Base-by-base conservation (phyloP, 805 yeast species). In the Candida germanica region DNA sequence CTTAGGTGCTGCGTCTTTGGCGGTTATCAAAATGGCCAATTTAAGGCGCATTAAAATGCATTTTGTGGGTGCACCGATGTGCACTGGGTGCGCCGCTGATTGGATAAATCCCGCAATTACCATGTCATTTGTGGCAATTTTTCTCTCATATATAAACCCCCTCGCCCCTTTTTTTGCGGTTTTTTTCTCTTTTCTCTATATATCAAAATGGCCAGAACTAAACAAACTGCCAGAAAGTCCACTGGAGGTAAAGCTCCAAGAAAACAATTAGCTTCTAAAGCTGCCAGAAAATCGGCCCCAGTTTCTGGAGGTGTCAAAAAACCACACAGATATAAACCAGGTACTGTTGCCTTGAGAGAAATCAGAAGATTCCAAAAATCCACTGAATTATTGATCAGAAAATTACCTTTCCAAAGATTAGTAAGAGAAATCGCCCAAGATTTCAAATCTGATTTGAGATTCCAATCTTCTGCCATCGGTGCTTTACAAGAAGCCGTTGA, bases 401-500 rank as follows among this genome's bases (percentile, higher is more conserved):
- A 91, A 69, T 78, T 91, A 54, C 98, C 98, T 42, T 91, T 91
- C 83, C 96, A 91, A 67, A 83, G 97, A 77, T 78, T 89, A 62
- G 96, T 89, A 40, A 79, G 96, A 68, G 96, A 89, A 71, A 87
- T 91, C 47, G 95, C 96, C 47, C 91, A 84, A 68, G 96, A 88
- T 64, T 84, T 85, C 79, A 84, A 83, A 75, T 80, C 91, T 54
- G 94, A 85, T 62, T 78, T 88, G 68, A 83, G 96, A 77, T 91
- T 93, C 83, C 97, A 91, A 69, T 85, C 96, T 39, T 85, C 95
- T 50, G 98, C 98, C 50, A 84, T 91, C 50, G 89, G 95, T 71
- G 98, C 98, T 52, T 75, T 91, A 56, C 98, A 91, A 70, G 98
- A 93, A 73, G 89, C 98, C 47, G 96, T 91, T 46, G 98, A 91